Percentiles rank a stretch among this genome's conserved stretches.
Conservation (phyloP, 345 rosid genomes). For the Murraya paniculata region DNA sequence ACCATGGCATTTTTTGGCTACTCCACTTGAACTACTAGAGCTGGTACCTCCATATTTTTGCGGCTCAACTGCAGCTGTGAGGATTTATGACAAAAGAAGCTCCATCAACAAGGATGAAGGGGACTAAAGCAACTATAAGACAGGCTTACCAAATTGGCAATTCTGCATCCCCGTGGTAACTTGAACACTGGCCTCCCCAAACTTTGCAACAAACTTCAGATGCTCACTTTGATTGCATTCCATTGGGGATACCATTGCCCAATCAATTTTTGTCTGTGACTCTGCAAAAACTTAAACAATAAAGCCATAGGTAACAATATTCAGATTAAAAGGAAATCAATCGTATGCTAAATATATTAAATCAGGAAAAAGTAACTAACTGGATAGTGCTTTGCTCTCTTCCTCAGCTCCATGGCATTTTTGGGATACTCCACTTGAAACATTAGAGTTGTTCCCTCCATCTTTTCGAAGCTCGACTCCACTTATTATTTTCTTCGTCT, state of each 20-base stretch:
- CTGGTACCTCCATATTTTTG: not conserved
- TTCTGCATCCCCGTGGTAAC: not conserved
- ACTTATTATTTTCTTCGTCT: not conserved
- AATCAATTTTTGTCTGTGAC: not conserved
- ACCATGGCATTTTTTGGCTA: not conserved
- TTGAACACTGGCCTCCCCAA: not conserved
- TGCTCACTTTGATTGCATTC: not conserved
- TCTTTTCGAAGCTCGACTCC: not conserved
- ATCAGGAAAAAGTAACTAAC: conserved; percentile 6
- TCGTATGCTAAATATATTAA: not conserved
- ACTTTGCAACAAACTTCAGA: not conserved
- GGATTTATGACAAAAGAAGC: no score
- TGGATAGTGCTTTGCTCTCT: conserved; percentile 5
- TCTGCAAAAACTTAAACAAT: not conserved
- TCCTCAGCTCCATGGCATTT: conserved; percentile 3
- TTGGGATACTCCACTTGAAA: not conserved
- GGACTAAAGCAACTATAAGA: not conserved
- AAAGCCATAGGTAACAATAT: not conserved
- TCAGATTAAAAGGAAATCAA: not conserved
- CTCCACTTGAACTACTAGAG: not conserved
- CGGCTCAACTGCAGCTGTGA: not conserved
- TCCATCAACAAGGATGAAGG: not conserved
- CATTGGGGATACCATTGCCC: not conserved
- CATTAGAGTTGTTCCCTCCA: not conserved
- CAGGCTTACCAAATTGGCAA: not conserved